Evolutionary conservation across 805 yeast species (phyloP).

Genomic region (Starmera dryadoides): DNA sequence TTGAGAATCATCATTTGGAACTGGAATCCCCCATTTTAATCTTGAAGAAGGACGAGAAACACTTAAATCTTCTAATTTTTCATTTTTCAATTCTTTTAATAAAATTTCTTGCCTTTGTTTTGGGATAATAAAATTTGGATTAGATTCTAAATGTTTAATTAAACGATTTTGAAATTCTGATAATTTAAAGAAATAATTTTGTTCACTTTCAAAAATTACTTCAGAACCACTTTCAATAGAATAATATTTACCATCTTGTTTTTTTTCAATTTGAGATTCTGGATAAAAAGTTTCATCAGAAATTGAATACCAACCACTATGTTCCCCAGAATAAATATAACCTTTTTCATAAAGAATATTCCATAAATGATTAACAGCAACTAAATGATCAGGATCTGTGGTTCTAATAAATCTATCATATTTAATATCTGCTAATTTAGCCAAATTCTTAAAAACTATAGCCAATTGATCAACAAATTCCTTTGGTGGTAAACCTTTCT

Average conservation of each 20-base stretch:
- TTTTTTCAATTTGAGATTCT: slow-evolving; percentile 53
- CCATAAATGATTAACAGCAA: slow-evolving; percentile 70
- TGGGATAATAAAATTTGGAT: slow-evolving; percentile 66
- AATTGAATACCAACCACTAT: slow-evolving; percentile 90
- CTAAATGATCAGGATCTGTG: slow-evolving; percentile 73
- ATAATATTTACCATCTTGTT: slow-evolving; percentile 27
- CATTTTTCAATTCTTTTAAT: slow-evolving; percentile 46
- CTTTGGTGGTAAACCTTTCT: slow-evolving; percentile 47
- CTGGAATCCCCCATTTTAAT: slow-evolving; percentile 83
- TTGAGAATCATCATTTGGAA: slow-evolving; percentile 74
- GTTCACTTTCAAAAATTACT: slow-evolving; percentile 71
- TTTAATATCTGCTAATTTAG: slow-evolving; percentile 45
- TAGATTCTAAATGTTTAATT: slow-evolving; percentile 36
- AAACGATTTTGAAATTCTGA: slow-evolving; percentile 51
- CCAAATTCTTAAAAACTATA: slow-evolving; percentile 55
- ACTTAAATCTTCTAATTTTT: slow-evolving; percentile 60
- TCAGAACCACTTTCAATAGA: slow-evolving; percentile 68
- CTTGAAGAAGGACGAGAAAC: slow-evolving; percentile 78
- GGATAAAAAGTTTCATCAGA: slow-evolving; percentile 95
- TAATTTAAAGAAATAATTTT: slow-evolving; percentile 79
- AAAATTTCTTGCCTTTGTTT: slow-evolving; percentile 44
- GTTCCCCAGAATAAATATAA: slow-evolving; percentile 73
- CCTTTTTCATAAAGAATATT: slow-evolving; percentile 47
- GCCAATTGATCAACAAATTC: slow-evolving; percentile 68
- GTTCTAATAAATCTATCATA: slow-evolving; percentile 84